phyloP scores from a whole-genome alignment of 192 early-diverging fungal species.

The Backusella tarrabulga region DNA sequence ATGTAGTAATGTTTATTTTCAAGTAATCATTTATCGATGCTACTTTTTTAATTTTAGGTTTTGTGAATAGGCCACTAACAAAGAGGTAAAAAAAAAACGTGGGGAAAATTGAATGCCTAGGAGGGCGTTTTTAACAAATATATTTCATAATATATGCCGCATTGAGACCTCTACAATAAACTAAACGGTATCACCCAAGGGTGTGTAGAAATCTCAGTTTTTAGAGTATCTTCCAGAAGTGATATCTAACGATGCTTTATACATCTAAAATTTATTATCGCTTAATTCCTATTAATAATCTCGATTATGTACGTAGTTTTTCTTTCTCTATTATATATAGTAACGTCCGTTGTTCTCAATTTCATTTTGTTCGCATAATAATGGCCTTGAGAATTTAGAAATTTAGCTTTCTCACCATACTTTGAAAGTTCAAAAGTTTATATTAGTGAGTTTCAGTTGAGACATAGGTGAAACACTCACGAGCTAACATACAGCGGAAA shows the following conservation, averaged over 20 bases:
- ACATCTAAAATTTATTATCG: not conserved
- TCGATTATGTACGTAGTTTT: no score
- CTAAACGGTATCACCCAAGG: not conserved
- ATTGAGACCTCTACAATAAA: not conserved
- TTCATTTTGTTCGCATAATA: no score
- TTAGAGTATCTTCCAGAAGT: not conserved
- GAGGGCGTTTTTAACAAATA: not conserved
- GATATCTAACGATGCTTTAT: not conserved
- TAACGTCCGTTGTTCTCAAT: no score
- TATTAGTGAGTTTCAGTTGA: not conserved
- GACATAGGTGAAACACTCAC: not conserved
- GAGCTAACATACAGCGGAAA: not conserved
- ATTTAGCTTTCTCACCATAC: not conserved
- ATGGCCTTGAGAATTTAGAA: not conserved
- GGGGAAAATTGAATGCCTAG: not conserved
- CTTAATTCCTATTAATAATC: no score
- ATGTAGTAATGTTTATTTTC: no score
- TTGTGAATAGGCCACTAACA: not conserved
- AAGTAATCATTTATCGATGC: not conserved
- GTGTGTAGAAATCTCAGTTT: not conserved
- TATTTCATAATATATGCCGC: not conserved
- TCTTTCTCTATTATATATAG: no score
- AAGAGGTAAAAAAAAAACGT: not conserved
- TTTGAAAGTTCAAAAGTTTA: not conserved
- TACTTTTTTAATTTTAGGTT: not conserved